phyloP scores from a whole-genome alignment of 257 asterid genomes.

The Nemophila menziesii region DNA sequence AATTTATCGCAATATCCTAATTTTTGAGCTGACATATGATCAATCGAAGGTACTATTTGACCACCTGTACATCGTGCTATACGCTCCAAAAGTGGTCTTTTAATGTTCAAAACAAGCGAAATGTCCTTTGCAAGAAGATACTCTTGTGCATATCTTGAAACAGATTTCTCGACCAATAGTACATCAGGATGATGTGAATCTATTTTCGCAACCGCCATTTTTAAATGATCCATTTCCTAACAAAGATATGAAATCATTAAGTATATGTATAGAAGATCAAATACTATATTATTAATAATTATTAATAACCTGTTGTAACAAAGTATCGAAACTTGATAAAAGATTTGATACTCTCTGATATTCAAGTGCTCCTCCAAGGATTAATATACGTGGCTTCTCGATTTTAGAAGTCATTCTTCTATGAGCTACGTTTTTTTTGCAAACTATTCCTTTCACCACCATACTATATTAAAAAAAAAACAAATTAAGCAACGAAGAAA shows the following conservation, averaged over 20 bases:
- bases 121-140: slow-evolving; percentile 84
- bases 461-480: slow-evolving; percentile 29
- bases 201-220: slow-evolving; percentile 94
- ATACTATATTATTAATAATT: no score
- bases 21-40: slow-evolving; percentile 62
- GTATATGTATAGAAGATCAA: slow-evolving; percentile 13
- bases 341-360: slow-evolving; percentile 87
- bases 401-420: slow-evolving; percentile 81
- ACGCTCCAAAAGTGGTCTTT: slow-evolving; percentile 83
- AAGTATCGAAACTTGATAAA: slow-evolving; percentile 84
- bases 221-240: slow-evolving; percentile 98
- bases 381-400: slow-evolving; percentile 75
- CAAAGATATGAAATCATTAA: no score
- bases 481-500: neutral
- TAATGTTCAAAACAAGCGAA: slow-evolving; percentile 80
- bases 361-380: slow-evolving; percentile 96
- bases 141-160: slow-evolving; percentile 90
- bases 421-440: slow-evolving; percentile 93
- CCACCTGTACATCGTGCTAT: slow-evolving; percentile 90
- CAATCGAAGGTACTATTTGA: slow-evolving; percentile 82
- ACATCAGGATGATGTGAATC: slow-evolving; percentile 78
- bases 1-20: slow-evolving; percentile 78
- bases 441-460: slow-evolving; percentile 87
- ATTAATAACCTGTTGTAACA: slow-evolving; percentile 92
- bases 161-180: slow-evolving; percentile 96